phyloP scores from a whole-genome alignment of 257 asterid species.

The Ballota nigra region DNA sequence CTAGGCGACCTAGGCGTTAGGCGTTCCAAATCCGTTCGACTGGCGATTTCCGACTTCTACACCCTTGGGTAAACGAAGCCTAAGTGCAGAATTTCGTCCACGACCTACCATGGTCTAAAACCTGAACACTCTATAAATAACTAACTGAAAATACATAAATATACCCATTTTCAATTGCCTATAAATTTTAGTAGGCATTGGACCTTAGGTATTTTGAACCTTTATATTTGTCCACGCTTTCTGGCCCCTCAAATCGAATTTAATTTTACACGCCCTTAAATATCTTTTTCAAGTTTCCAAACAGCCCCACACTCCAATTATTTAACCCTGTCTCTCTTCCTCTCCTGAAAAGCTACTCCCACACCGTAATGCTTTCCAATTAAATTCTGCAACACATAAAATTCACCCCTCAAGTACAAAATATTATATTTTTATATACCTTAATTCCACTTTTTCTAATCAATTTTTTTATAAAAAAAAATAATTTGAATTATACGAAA shows the following conservation, averaged over 20 bases:
- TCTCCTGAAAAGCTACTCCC: neutral
- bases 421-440: neutral
- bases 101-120: conserved; percentile 5
- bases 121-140: neutral
- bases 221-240: conserved; percentile 10
- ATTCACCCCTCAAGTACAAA: neutral
- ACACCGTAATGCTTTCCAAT: neutral
- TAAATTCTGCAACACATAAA: neutral
- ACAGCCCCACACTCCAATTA: conserved; percentile 22
- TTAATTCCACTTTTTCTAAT: neutral
- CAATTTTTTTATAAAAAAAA: too few species aligned
- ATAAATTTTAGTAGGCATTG: neutral
- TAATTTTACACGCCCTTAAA: conserved; percentile 15
- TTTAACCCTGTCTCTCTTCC: neutral
- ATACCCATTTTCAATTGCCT: too few species aligned
- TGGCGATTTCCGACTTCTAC: too few species aligned
- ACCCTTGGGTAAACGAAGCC: too few species aligned
- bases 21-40: too few species aligned
- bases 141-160: too few species aligned
- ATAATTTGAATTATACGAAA: too few species aligned
- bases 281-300: conserved; percentile 21
- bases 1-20: too few species aligned
- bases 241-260: conserved; percentile 20
- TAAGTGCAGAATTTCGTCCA: neutral
- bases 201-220: neutral